Evolutionary conservation across 106 monocot genomes (phyloP).

Genomic region (Dendrobium huoshanense): DNA sequence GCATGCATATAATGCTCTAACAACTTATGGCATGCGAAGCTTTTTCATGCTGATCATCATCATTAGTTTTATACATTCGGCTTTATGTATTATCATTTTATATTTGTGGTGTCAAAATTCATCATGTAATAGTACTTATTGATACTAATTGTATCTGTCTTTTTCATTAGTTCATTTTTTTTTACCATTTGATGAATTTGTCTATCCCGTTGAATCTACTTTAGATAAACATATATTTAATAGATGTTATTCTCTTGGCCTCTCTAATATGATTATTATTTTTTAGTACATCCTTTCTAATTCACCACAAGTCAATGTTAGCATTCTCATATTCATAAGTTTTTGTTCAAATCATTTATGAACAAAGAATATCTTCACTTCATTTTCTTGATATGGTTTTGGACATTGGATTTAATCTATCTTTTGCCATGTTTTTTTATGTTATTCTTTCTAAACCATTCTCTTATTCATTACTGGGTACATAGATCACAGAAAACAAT

Average conservation of each 20-base stretch:
- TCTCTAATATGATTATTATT: not conserved
- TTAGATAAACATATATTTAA: not conserved
- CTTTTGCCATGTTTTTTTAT: not conserved
- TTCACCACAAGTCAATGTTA: not conserved
- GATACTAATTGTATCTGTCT: not conserved
- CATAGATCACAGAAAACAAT: constrained; percentile 34
- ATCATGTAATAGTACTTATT: not conserved
- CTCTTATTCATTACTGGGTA: not conserved
- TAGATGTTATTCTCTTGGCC: not conserved
- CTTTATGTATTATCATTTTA: not conserved
- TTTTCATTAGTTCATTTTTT: not conserved
- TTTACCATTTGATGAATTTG: too few relatives aligned
- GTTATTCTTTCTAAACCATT: not conserved
- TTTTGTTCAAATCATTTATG: not conserved
- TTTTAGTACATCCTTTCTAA: not conserved
- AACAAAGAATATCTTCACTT: not conserved
- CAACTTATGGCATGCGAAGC: too few relatives aligned
- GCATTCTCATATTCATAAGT: not conserved
- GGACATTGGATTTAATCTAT: not conserved
- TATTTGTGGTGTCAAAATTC: not conserved
- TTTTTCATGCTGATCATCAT: not conserved
- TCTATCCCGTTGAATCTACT: not conserved
- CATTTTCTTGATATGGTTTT: not conserved
- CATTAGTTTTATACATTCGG: not conserved
- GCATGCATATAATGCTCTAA: too few relatives aligned